These are phyloP conservation scores for Thelephora terrestris DNA, from an alignment of 1,284 basidiomycete genomes.

Conservation along the genomic window DNA sequence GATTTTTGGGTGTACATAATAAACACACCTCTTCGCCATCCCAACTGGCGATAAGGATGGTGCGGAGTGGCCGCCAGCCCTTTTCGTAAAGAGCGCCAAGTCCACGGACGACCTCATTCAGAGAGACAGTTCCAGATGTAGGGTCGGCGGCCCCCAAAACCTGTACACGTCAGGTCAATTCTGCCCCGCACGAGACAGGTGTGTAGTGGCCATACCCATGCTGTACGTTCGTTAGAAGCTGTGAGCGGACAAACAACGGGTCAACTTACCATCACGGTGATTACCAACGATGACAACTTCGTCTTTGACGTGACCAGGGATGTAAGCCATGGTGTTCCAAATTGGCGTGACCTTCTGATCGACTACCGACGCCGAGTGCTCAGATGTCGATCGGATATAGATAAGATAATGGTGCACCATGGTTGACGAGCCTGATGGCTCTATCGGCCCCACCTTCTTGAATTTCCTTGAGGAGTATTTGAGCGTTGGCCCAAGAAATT, in stretches of 20 bases:
- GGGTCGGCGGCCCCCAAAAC: slow-evolving; percentile 83
- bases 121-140: slow-evolving; percentile 77
- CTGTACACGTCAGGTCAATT: slow-evolving; percentile 11
- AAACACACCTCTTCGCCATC: slow-evolving; percentile 76
- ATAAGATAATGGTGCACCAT: slow-evolving; percentile 30
- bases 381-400: background rate
- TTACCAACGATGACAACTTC: slow-evolving; percentile 83
- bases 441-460: slow-evolving; percentile 28
- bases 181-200: background rate
- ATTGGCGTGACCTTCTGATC: slow-evolving; percentile 74
- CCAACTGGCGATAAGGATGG: slow-evolving; percentile 86
- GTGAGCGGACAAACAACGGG: slow-evolving; percentile 9
- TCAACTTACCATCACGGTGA: slow-evolving; percentile 68
- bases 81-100: slow-evolving; percentile 60
- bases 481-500: slow-evolving; percentile 63
- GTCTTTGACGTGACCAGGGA: slow-evolving; percentile 82
- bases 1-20: background rate
- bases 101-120: slow-evolving; percentile 79
- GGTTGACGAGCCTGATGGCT: slow-evolving; percentile 50
- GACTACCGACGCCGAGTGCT: slow-evolving; percentile 28
- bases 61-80: slow-evolving; percentile 88
- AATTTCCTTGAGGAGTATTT: slow-evolving; percentile 51
- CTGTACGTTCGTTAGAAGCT: background rate
- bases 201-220: background rate
- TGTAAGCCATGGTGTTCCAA: slow-evolving; percentile 83